A percentile compares a stretch with the other conserved stretches of the same genome.
Conservation (phyloP, 2,329 filamentous ascomycete genomes). For the Simplicillium aogashimaense region DNA sequence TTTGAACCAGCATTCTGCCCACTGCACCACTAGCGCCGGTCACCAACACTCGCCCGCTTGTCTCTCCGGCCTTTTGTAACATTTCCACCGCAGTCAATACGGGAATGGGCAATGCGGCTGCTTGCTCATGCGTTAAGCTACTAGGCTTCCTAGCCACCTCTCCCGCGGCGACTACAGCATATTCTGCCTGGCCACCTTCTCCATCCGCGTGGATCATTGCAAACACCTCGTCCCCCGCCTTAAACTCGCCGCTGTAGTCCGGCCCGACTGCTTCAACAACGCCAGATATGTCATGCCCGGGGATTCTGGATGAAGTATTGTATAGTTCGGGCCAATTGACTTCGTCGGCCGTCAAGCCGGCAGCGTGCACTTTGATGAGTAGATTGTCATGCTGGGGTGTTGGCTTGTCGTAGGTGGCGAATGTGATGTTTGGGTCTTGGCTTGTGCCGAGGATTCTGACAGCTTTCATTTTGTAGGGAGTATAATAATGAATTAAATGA, state of each 20-base stretch:
- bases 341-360: conserved; percentile 23
- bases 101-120: conserved; percentile 20
- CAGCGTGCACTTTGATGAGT: conserved; percentile 20
- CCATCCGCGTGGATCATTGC: conserved; percentile 15
- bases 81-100: conserved; percentile 19
- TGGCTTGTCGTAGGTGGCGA: conserved; percentile 10
- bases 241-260: conserved; percentile 10
- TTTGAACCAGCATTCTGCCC: conserved; percentile 17
- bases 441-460: conserved; percentile 19
- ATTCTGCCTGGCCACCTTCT: conserved; percentile 18
- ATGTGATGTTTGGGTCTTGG: conserved; percentile 8
- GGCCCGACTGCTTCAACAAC: conserved; percentile 15
- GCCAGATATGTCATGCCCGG: conserved; percentile 25
- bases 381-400: conserved; percentile 10
- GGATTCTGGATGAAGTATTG: conserved; percentile 15
- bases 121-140: conserved; percentile 12
- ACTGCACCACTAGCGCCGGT: conserved; percentile 21
- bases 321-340: conserved; percentile 22
- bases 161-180: conserved; percentile 10
- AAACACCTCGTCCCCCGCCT: conserved; percentile 14
- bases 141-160: conserved; percentile 13
- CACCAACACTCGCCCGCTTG: conserved; percentile 14
- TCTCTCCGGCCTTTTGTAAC: conserved; percentile 11
- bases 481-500: neutral
- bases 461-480: conserved; percentile 18